A percentile compares a stretch with the other conserved stretches of the same genome.
These are phyloP conservation scores for Neospora caninum DNA, from an alignment of 169 alveolate species.

Conservation along the genomic window DNA sequence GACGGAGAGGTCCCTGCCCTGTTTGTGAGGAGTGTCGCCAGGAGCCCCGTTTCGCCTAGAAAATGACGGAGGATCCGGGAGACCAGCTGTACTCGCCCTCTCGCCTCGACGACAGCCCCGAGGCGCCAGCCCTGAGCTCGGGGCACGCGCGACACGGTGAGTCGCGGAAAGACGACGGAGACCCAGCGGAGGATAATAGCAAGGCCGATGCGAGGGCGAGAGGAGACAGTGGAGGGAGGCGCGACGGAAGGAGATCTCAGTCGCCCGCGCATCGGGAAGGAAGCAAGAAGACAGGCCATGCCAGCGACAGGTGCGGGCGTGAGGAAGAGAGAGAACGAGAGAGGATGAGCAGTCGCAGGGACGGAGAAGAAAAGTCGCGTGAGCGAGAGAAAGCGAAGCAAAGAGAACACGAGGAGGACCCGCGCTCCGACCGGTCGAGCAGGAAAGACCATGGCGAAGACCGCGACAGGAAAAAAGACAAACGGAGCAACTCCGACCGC, in stretches of 20 bases:
- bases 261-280: no score
- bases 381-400: not conserved
- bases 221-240: not conserved
- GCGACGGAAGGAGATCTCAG: no score
- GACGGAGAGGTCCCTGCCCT: no score
- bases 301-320: no score
- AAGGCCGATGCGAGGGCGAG: not conserved
- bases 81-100: slow-evolving; percentile 3
- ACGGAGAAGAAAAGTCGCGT: not conserved
- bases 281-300: no score
- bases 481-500: not conserved
- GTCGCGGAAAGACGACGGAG: not conserved
- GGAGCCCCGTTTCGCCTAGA: no score
- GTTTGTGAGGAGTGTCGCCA: no score
- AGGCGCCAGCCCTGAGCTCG: no score
- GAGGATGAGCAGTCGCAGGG: not conserved
- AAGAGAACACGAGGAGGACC: not conserved
- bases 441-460: not conserved
- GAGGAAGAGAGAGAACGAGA: not conserved
- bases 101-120: not conserved
- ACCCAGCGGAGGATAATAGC: not conserved
- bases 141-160: not conserved
- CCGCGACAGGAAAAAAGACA: not conserved
- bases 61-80: not conserved
- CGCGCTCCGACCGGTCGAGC: not conserved